Conservation (phyloP, 305 asterid genomes). For the Euphrasia arctica region DNA sequence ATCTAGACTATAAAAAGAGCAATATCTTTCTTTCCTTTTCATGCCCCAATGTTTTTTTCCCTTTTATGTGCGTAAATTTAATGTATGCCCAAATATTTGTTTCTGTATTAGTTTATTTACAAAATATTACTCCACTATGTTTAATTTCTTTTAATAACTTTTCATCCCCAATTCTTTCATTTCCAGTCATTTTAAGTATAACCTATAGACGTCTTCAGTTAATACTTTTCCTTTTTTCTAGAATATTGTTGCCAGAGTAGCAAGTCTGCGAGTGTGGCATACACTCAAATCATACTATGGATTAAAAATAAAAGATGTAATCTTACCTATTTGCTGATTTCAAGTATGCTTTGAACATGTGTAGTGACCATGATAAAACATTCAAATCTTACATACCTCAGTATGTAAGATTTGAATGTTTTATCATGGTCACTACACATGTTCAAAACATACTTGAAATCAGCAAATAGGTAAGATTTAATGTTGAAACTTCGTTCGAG, state of each 20-base stretch:
- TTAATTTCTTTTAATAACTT: background rate
- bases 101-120: background rate
- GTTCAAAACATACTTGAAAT: too few relatives aligned
- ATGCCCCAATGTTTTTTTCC: background rate
- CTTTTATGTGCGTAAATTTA: background rate
- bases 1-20: background rate
- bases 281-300: background rate
- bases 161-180: background rate
- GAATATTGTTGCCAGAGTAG: background rate
- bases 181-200: background rate
- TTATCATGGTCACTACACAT: too few relatives aligned
- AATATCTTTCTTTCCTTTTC: background rate
- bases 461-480: too few relatives aligned
- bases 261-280: background rate
- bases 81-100: background rate
- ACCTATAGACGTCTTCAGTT: background rate
- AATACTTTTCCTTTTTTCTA: background rate
- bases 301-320: background rate
- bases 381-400: background rate
- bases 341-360: background rate
- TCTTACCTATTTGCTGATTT: background rate
- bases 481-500: background rate
- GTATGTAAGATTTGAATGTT: too few relatives aligned
- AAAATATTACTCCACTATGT: background rate
- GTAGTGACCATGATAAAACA: background rate